Percentiles rank a stretch among this genome's conserved stretches.
These are phyloP conservation scores for Boechera retrofracta DNA, from an alignment of 345 rosid species.

Conservation along the genomic window DNA sequence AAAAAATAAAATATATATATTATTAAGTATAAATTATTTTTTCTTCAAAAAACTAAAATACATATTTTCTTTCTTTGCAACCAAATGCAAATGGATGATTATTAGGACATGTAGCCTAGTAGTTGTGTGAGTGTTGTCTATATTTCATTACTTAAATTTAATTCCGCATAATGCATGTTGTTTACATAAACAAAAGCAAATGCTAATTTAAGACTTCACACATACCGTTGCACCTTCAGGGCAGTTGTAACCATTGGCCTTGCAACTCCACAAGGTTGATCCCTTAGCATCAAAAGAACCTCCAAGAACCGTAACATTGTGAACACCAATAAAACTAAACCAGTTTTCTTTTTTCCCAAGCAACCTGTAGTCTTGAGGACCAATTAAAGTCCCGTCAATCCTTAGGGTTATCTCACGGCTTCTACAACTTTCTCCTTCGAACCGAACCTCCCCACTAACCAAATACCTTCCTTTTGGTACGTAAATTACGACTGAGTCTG, in stretches of 20 bases:
- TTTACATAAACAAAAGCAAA: too few species aligned
- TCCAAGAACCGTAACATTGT: slow-evolving; percentile 55
- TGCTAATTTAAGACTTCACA: neutral
- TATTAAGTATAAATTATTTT: neutral
- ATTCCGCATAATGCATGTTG: too few species aligned
- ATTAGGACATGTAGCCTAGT: neutral
- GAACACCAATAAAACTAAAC: slow-evolving; percentile 55
- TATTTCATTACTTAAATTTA: too few species aligned
- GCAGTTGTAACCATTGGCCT: slow-evolving; percentile 46
- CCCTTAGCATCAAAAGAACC: slow-evolving; percentile 67
- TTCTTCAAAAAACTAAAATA: too few species aligned
- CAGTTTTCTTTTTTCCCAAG: slow-evolving; percentile 51
- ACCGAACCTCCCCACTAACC: slow-evolving; percentile 44
- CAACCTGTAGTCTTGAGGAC: slow-evolving; percentile 51
- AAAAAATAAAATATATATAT: neutral
- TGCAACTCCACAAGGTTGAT: slow-evolving; percentile 61
- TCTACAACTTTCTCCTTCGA: slow-evolving; percentile 53
- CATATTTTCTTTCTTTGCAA: too few species aligned
- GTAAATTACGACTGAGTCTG: slow-evolving; percentile 38
- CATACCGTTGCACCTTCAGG: slow-evolving; percentile 68
- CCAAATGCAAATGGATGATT: neutral
- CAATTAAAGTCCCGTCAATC: slow-evolving; percentile 58
- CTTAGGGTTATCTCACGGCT: slow-evolving; percentile 50
- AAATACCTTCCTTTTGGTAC: slow-evolving; percentile 59
- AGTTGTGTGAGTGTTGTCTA: neutral